Evolutionary conservation across 805 yeast species (phyloP).

Genomic region (Yarrowia divulgata): DNA sequence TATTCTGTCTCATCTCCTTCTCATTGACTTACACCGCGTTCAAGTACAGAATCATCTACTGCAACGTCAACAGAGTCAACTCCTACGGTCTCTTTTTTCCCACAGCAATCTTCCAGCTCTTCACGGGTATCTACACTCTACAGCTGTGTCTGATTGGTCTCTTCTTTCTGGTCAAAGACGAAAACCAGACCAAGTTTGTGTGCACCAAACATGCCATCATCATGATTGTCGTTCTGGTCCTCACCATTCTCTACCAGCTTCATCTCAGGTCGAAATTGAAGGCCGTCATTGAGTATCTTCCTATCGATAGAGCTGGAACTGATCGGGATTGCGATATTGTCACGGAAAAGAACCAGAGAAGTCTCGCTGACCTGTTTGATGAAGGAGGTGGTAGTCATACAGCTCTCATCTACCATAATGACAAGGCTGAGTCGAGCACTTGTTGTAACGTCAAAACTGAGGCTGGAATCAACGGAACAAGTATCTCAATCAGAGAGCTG

Average conservation of each 20-base stretch:
- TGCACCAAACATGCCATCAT: conserved; percentile 59
- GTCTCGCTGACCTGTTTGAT: no score
- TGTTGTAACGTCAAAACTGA: not conserved
- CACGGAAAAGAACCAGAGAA: not conserved
- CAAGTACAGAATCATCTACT: conserved; percentile 71
- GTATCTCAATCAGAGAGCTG: conserved; percentile 12
- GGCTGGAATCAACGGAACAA: conserved; percentile 12
- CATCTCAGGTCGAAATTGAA: conserved; percentile 53
- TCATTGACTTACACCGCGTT: conserved; percentile 65
- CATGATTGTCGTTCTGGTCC: conserved; percentile 59
- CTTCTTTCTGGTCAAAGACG: conserved; percentile 66
- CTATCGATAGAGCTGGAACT: conserved; percentile 12
- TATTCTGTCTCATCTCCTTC: conserved; percentile 66
- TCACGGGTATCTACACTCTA: conserved; percentile 80
- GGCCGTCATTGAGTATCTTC: conserved; percentile 24
- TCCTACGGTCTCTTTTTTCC: conserved; percentile 61
- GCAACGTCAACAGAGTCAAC: conserved; percentile 64
- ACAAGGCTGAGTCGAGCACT: not conserved
- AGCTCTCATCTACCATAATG: not conserved
- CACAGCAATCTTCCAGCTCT: conserved; percentile 74
- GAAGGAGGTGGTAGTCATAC: not conserved
- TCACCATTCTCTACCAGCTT: conserved; percentile 66
- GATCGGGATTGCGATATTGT: not conserved
- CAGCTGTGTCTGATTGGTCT: conserved; percentile 81
- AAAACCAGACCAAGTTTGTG: conserved; percentile 53